These are phyloP conservation scores for Paxillus ammoniavirescens DNA, from an alignment of 768 basidiomycete species.

Conservation along the genomic window DNA sequence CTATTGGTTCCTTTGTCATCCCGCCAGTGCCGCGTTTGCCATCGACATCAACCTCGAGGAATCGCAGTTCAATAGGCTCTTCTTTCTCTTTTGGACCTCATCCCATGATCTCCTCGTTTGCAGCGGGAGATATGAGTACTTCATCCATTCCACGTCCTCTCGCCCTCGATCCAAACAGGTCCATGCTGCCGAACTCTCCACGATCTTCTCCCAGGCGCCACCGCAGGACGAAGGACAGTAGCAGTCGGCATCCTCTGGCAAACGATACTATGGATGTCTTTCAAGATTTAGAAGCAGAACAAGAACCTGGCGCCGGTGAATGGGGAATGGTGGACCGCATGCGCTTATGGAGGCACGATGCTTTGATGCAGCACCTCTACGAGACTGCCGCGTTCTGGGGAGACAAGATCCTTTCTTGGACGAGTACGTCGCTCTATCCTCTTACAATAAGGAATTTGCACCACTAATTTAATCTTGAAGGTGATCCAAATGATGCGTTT, in stretches of 20 bases:
- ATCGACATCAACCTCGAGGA: constrained; percentile 54
- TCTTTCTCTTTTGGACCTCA: constrained; percentile 86
- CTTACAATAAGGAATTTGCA: constrained; percentile 3
- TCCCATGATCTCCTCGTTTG: constrained; percentile 68
- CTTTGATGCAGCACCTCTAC: constrained; percentile 97
- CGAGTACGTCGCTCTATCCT: constrained; percentile 59
- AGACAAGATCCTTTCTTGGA: constrained; percentile 94
- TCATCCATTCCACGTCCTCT: constrained; percentile 52
- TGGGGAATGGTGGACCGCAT: constrained; percentile 94
- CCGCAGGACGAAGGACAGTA: constrained; percentile 53
- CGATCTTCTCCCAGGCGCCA: constrained; percentile 63
- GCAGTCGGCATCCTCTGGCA: constrained; percentile 68
- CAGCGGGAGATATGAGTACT: constrained; percentile 62
- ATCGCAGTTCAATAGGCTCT: constrained; percentile 69
- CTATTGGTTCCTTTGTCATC: constrained; percentile 40
- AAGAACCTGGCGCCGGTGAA: constrained; percentile 60
- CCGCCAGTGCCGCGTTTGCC: constrained; percentile 50
- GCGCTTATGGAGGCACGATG: constrained; percentile 96
- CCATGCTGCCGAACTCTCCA: constrained; percentile 72
- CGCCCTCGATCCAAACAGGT: constrained; percentile 78
- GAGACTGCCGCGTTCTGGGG: constrained; percentile 99
- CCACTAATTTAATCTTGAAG: constrained; percentile 39
- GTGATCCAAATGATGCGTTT: constrained; percentile 96
- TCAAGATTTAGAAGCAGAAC: constrained; percentile 60
- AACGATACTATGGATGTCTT: constrained; percentile 76